These are phyloP conservation scores for Mycena belliarum DNA, from an alignment of 768 basidiomycete species.

Conservation along the genomic window DNA sequence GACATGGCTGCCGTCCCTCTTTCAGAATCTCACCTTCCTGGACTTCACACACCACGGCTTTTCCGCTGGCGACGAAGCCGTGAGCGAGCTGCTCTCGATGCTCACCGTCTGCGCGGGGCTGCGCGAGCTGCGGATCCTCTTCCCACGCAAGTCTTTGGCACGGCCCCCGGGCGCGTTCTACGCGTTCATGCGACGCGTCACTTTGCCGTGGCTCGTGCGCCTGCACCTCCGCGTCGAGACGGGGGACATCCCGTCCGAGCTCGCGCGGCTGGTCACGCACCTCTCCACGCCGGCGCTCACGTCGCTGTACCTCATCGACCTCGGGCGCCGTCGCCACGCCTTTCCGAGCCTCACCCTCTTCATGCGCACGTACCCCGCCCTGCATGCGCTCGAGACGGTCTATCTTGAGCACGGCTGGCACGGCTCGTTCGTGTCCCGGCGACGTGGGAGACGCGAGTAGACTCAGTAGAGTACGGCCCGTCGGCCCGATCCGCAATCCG, in stretches of 20 bases:
- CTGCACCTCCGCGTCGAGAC: slow-evolving; percentile 55
- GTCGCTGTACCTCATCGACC: slow-evolving; percentile 50
- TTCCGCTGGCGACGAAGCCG: slow-evolving; percentile 55
- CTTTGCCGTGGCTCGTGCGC: slow-evolving; percentile 46
- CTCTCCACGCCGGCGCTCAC: slow-evolving; percentile 49
- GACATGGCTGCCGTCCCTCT: slow-evolving; percentile 63
- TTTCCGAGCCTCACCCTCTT: slow-evolving; percentile 50
- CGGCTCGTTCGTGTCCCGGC: slow-evolving; percentile 16
- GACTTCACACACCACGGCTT: slow-evolving; percentile 77
- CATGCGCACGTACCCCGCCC: slow-evolving; percentile 43
- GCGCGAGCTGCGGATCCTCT: slow-evolving; percentile 55
- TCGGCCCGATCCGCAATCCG: slow-evolving; percentile 15
- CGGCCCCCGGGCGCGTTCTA: slow-evolving; percentile 28
- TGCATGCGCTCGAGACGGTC: slow-evolving; percentile 39
- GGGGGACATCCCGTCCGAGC: slow-evolving; percentile 61
- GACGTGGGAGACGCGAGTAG: background rate
- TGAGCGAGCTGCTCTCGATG: slow-evolving; percentile 59
- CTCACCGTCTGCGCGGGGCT: slow-evolving; percentile 55
- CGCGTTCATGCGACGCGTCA: slow-evolving; percentile 32
- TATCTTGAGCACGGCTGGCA: slow-evolving; percentile 51
- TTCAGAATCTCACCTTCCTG: slow-evolving; percentile 59
- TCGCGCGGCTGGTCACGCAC: slow-evolving; percentile 52
- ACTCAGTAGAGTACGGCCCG: background rate
- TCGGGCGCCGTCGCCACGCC: slow-evolving; percentile 33
- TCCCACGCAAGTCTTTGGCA: slow-evolving; percentile 42